Percentiles rank a stretch among this genome's conserved stretches.
These are phyloP conservation scores for Colletotrichum filicis DNA, from an alignment of 2,329 filamentous ascomycete species.

Conservation along the genomic window DNA sequence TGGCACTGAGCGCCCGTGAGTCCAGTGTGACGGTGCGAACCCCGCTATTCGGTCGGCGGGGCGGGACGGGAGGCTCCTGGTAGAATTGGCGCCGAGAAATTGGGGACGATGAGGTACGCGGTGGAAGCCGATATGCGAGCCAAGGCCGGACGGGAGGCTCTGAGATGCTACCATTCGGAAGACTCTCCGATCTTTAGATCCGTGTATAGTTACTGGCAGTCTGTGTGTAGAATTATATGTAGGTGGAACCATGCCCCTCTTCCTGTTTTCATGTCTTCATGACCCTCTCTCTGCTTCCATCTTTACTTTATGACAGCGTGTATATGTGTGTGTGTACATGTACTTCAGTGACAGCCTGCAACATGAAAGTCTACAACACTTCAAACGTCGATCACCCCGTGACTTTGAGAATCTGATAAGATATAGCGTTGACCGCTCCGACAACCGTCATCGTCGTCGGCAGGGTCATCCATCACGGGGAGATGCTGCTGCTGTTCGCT, in stretches of 20 bases:
- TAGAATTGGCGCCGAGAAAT: not conserved
- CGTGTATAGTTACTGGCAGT: too few relatives aligned
- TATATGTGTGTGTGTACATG: not conserved
- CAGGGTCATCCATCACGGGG: not conserved
- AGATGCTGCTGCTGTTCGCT: not conserved
- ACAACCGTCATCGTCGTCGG: not conserved
- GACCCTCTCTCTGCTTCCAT: too few relatives aligned
- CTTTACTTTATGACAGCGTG: not conserved
- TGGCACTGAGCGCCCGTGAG: conserved; percentile 9
- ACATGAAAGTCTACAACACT: not conserved
- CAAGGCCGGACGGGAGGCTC: conserved; percentile 4
- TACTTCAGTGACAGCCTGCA: not conserved
- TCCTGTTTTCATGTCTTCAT: too few relatives aligned
- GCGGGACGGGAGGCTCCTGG: not conserved
- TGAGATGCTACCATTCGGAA: not conserved
- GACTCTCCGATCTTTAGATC: not conserved
- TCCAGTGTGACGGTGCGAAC: not conserved
- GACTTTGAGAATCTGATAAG: conserved; percentile 11
- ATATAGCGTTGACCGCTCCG: not conserved
- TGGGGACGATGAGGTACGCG: not conserved
- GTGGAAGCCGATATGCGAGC: not conserved
- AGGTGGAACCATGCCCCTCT: too few relatives aligned
- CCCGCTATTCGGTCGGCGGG: conserved; percentile 11
- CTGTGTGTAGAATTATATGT: too few relatives aligned
- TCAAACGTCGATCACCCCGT: conserved; percentile 4